Conservation (phyloP, 2,329 filamentous ascomycete genomes). For the Zymoseptoria tritici region DNA sequence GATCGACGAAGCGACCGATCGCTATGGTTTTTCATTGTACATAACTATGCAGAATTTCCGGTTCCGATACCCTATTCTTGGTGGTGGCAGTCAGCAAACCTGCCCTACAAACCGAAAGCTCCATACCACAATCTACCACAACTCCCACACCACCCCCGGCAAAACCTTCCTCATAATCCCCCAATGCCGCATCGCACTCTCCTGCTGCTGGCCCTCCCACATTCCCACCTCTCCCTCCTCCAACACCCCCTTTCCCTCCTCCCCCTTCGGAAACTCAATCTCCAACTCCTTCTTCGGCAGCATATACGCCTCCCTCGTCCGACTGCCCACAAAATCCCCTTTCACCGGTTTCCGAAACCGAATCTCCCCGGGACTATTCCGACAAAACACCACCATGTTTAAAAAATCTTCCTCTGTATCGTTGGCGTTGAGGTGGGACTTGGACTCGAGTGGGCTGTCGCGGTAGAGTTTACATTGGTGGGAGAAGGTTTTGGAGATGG, state of each 20-base stretch:
- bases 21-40: neutral
- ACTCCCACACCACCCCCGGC: slow-evolving; percentile 73
- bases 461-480: slow-evolving; percentile 77
- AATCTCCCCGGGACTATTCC: slow-evolving; percentile 46
- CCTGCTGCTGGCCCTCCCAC: slow-evolving; percentile 63
- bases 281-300: slow-evolving; percentile 65
- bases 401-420: slow-evolving; percentile 61
- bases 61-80: neutral
- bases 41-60: neutral
- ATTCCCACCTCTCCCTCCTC: slow-evolving; percentile 56
- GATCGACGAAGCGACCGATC: neutral
- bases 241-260: slow-evolving; percentile 46
- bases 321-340: slow-evolving; percentile 65
- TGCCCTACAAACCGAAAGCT: neutral
- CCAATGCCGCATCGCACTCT: slow-evolving; percentile 82
- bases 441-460: slow-evolving; percentile 51
- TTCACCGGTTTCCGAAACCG: slow-evolving; percentile 59
- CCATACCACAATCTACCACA: slow-evolving; percentile 53
- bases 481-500: slow-evolving; percentile 76
- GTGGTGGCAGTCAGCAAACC: too few species aligned
- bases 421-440: slow-evolving; percentile 29
- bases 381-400: slow-evolving; percentile 95
- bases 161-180: slow-evolving; percentile 79
- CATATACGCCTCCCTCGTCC: slow-evolving; percentile 62
- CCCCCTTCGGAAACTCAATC: slow-evolving; percentile 26